phyloP scores from a whole-genome alignment of 2,329 filamentous ascomycete genomes.

The Aulographum hederae region DNA sequence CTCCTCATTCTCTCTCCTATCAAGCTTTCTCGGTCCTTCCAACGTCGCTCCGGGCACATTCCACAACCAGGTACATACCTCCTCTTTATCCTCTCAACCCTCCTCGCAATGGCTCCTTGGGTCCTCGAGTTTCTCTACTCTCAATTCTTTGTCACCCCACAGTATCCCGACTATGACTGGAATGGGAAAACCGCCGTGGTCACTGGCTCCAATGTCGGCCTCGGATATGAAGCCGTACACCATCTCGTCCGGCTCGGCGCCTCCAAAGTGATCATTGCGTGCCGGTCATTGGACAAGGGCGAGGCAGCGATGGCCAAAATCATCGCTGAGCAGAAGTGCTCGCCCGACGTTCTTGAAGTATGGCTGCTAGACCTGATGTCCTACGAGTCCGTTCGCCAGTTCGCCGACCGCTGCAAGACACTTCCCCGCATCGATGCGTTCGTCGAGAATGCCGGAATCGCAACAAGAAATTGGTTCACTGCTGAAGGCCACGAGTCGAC shows the following conservation, averaged over 20 bases:
- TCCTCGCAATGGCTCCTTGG: too few relatives aligned
- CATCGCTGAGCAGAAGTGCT: background rate
- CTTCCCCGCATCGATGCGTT: constrained; percentile 6
- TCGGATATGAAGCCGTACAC: constrained; percentile 26
- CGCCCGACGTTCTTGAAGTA: constrained; percentile 19
- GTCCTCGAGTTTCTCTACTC: constrained; percentile 19
- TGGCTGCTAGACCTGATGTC: constrained; percentile 26
- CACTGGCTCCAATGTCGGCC: constrained; percentile 29
- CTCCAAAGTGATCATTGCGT: constrained; percentile 26
- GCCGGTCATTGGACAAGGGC: constrained; percentile 24
- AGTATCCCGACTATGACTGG: constrained; percentile 15
- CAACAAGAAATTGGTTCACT: constrained; percentile 3
- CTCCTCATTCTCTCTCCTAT: too few relatives aligned
- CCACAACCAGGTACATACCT: too few relatives aligned
- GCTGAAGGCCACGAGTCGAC: constrained; percentile 11
- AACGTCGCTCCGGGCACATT: too few relatives aligned
- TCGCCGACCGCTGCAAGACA: constrained; percentile 10
- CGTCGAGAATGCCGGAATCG: constrained; percentile 7
- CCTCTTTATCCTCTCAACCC: too few relatives aligned
- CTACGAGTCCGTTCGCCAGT: constrained; percentile 19
- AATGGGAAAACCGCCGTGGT: constrained; percentile 24
- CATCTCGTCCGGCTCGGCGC: constrained; percentile 23
- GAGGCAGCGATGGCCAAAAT: constrained; percentile 15
- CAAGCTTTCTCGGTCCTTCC: too few relatives aligned
- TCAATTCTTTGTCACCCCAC: constrained; percentile 21